Evolutionary conservation across 2,329 filamentous ascomycete species (phyloP).

Genomic region (Fusarium devonianum): DNA sequence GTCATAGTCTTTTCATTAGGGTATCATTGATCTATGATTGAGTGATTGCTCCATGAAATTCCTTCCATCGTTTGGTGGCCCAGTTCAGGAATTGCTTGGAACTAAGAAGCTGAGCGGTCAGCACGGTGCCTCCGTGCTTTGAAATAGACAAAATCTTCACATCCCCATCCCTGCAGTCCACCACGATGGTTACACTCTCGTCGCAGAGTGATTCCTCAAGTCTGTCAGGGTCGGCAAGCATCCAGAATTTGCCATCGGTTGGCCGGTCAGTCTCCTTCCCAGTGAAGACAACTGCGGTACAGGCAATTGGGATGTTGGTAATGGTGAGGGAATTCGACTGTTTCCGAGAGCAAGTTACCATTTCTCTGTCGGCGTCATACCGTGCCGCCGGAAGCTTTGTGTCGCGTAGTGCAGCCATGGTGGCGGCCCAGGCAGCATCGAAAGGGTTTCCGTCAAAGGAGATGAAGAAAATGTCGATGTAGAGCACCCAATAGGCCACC

Average conservation of each 20-base stretch:
- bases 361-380: constrained; percentile 84
- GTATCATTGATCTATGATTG: constrained; percentile 43
- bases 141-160: constrained; percentile 74
- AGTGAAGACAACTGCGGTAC: constrained; percentile 80
- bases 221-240: constrained; percentile 86
- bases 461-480: constrained; percentile 94
- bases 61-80: constrained; percentile 48
- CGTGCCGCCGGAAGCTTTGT: constrained; percentile 79
- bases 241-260: constrained; percentile 66
- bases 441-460: constrained; percentile 92
- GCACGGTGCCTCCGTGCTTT: constrained; percentile 79
- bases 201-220: constrained; percentile 87
- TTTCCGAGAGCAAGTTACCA: constrained; percentile 74
- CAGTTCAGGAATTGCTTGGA: constrained; percentile 64
- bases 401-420: constrained; percentile 80
- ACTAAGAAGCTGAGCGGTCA: constrained; percentile 69
- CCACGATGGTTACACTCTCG: constrained; percentile 82
- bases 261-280: constrained; percentile 62
- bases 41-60: constrained; percentile 45
- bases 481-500: constrained; percentile 93
- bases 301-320: constrained; percentile 74
- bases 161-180: constrained; percentile 66
- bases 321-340: constrained; percentile 66
- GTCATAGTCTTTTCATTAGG: constrained; percentile 22
- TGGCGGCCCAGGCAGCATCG: constrained; percentile 86